A percentile compares a stretch with the other conserved stretches of the same genome.
phyloP scores from a whole-genome alignment of 2,329 filamentous ascomycete genomes.

The Aspergillus tamarii region DNA sequence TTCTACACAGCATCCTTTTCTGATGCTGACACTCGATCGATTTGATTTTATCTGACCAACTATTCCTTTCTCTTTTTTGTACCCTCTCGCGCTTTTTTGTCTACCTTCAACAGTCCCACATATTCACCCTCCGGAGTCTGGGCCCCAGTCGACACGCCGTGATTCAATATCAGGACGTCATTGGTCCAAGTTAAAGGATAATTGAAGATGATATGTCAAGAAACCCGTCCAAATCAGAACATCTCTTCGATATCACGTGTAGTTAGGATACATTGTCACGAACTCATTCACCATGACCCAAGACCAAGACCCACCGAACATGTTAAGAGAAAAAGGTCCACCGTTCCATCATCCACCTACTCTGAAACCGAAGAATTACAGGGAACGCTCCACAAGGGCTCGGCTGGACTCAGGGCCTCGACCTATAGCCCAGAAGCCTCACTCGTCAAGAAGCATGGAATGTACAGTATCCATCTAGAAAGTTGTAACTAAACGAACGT shows the following conservation, averaged over 20 bases:
- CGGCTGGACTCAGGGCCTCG: background rate
- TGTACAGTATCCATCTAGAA: background rate
- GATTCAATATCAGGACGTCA: background rate
- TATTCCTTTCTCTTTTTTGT: background rate
- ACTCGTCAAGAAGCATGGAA: background rate
- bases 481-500: background rate
- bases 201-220: background rate
- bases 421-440: background rate
- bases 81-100: background rate
- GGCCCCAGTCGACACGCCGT: background rate
- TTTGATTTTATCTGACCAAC: background rate
- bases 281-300: background rate
- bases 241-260: background rate
- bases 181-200: background rate
- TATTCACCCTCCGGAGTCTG: background rate
- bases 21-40: no score
- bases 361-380: background rate
- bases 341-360: background rate
- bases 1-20: constrained; percentile 1
- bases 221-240: background rate
- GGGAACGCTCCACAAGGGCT: background rate
- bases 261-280: background rate
- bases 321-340: background rate
- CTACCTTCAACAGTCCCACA: background rate
- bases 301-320: background rate